phyloP scores from a whole-genome alignment of 1,139 yeast genomes.

The Yamadazyma triangularis region DNA sequence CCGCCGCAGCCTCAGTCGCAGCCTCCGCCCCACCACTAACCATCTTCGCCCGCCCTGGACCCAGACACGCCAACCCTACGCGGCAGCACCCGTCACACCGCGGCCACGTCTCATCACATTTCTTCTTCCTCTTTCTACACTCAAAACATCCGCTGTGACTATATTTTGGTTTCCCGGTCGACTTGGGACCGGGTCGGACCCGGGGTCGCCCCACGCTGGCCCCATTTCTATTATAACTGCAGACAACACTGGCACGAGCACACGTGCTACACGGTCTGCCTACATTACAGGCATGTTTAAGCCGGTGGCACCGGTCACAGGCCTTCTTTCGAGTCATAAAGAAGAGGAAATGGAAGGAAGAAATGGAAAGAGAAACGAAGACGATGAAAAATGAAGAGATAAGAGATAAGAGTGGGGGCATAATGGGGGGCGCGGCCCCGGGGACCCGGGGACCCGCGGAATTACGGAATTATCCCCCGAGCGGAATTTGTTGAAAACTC shows the following conservation, averaged over 20 bases:
- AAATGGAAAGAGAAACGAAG: no score
- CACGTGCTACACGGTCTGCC: conserved; percentile 11
- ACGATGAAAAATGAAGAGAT: background rate
- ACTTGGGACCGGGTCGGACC: background rate
- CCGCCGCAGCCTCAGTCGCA: no score
- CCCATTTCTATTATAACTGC: conserved; percentile 10
- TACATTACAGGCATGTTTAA: conserved; percentile 14
- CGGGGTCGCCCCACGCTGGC: conserved; percentile 14
- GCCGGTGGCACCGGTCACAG: conserved; percentile 16
- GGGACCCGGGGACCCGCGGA: no score
- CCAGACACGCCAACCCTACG: conserved; percentile 36
- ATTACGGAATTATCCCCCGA: no score
- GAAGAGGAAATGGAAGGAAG: no score
- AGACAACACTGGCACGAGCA: conserved; percentile 3
- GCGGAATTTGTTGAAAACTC: no score
- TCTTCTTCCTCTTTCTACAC: conserved; percentile 57
- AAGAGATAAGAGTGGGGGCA: background rate
- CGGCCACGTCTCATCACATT: conserved; percentile 59
- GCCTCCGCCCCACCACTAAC: no score
- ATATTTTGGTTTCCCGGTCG: conserved; percentile 4
- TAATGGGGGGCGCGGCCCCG: no score
- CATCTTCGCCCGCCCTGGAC: no score
- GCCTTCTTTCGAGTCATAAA: conserved; percentile 11
- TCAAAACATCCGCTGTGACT: conserved; percentile 54
- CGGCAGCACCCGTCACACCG: conserved; percentile 48